Base-by-base conservation (phyloP, 495 filamentous ascomycete genomes). In the Neurospora africana region DNA sequence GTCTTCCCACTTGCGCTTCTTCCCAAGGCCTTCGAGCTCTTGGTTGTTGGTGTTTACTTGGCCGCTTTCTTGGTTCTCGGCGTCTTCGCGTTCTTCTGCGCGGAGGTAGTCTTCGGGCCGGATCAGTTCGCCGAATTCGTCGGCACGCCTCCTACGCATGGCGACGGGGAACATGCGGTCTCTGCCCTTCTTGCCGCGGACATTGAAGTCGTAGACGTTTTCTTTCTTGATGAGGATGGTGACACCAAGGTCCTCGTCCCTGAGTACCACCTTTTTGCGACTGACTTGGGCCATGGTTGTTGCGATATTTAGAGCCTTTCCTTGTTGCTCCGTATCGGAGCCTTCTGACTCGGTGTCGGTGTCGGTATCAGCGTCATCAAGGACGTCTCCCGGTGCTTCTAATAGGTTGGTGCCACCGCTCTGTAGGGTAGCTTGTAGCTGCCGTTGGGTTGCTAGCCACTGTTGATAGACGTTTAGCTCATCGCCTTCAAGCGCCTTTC, bases 1-100 rank as follows among this genome's bases (percentile, higher is more conserved):
- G 71, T 97, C 93, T 70, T 93, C 91, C 92, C 94, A 98, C 81
- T 93, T 94, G 65, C 95, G 87, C 80, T 99, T 99, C 83, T 95
- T 93, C 30, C 96, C 96, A 41, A 98, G 86, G 40, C 88, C 87
- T 35, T 89, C 91, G 74, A 92, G 83, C 19, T 79, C 79, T 30
- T 82, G 77, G 30, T 74, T 81, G 72, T 77, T 83, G 69, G 82
- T 80, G 76, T 72, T 71, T 17, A 17, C 53, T 75, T 87, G 81
- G 41, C 83, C 83, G 71, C 83, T 75, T 65, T 88, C 85, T 70
- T 86, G 87, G 68, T 82, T 88, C 68, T 95, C 92, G 21, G 89
- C 88, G 69, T 96, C 93, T 73, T 97, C 93, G 33, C 91, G 86
- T 80, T 98, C 95, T 76, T 99, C 95, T 0, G 94, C 94, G 65